phyloP scores from a whole-genome alignment of 192 early-diverging fungal species.

The Entomortierella chlamydospora region DNA sequence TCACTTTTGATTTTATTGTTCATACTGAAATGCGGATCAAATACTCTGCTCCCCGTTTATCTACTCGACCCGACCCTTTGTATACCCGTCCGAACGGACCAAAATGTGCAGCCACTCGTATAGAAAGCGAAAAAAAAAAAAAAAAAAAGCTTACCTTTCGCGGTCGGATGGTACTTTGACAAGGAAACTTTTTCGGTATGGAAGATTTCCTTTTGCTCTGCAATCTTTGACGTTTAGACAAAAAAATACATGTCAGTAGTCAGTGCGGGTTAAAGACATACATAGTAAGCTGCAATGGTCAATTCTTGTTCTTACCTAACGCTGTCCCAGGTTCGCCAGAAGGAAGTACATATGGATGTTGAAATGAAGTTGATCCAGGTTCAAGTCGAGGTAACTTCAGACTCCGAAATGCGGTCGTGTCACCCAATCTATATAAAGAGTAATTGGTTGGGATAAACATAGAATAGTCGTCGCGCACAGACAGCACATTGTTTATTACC shows the following conservation, averaged over 20 bases:
- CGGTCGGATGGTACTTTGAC: slow-evolving; percentile 1
- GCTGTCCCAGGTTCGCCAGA: slow-evolving; percentile 18
- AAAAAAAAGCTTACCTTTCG: slow-evolving; percentile 16
- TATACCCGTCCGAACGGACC: not conserved
- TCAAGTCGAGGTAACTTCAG: slow-evolving; percentile 27
- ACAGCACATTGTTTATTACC: slow-evolving; percentile 1
- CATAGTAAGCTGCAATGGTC: too few species aligned
- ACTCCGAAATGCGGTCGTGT: slow-evolving; percentile 18
- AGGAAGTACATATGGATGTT: slow-evolving; percentile 17
- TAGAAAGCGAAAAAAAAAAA: not conserved
- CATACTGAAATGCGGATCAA: slow-evolving; percentile 11
- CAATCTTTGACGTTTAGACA: too few species aligned
- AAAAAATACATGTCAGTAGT: too few species aligned
- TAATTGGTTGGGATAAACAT: too few species aligned
- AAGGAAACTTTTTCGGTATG: slow-evolving; percentile 31
- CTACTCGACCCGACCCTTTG: too few species aligned
- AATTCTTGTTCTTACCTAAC: too few species aligned
- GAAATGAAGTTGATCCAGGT: slow-evolving; percentile 11
- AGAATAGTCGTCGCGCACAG: not conserved
- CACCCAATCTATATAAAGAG: slow-evolving; percentile 35
- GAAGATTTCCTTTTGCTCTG: slow-evolving; percentile 6
- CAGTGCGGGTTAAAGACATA: too few species aligned
- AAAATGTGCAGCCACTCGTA: not conserved
- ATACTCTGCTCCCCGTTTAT: slow-evolving; percentile 6
- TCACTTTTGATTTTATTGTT: not conserved